Evolutionary conservation across 768 basidiomycete species (phyloP), one percentile per base, ranked within the genome.

Genomic region (Leccinum pellstonianum): DNA sequence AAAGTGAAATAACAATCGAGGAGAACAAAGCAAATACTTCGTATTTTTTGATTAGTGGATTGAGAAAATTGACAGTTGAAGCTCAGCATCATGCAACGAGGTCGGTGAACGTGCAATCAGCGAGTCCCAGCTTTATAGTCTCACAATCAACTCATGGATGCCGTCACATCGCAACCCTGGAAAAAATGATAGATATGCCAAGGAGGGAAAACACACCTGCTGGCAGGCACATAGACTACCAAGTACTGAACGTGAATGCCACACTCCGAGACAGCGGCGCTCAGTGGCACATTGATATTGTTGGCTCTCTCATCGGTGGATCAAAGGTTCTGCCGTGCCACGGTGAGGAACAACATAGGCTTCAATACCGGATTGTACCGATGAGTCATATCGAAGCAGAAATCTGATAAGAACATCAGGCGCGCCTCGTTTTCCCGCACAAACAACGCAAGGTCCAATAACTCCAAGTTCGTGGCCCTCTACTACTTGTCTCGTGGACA

Each of bases 301-400:
- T 46, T 19, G 43, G 19, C 43, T 19, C 10, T 19, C 8, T 27
- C 25, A 46, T 46, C 11, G 19, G 5, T 12, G 11, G 19, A 46
- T 19, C 19, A 5, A 21, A 46, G 0, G 43, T 11, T 19, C 43
- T 21, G 5, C 11, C 19, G 5, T 19, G 11, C 19, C 11, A 46
- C 11, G 19, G 43, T 19, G 11, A 46, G n/a, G 43, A 46, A 41
- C 3, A n/a, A 19, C 43, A 19, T 21, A 11, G 43, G 19, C 19
- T 21, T 46, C 43, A 19, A 46, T 10, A 3, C 15, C 33, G 12
- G 33, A 5, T 14, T 35, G 33, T 35, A 35, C 33, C 41, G 43
- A 97, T 3, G 43, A 46, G 43, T 95, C 93, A 2, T 97, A 99
- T 77, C 93, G 98, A 73, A 95, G 93, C 70, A 19, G 5, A 21